These are phyloP conservation scores for Lentinula detonsa DNA, from an alignment of 768 basidiomycete genomes.

Conservation along the genomic window DNA sequence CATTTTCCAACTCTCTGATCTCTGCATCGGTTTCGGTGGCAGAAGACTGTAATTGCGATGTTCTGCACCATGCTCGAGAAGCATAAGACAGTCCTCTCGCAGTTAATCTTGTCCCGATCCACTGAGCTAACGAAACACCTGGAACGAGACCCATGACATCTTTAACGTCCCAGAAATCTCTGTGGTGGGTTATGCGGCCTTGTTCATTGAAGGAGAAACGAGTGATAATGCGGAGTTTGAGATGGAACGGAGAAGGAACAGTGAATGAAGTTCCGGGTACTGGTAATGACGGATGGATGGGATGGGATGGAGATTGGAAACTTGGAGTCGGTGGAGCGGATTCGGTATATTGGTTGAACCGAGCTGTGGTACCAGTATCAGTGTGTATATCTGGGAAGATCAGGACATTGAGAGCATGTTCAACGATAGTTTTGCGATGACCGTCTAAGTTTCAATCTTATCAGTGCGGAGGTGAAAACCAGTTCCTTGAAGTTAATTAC, in stretches of 20 bases:
- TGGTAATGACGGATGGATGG: slow-evolving; percentile 42
- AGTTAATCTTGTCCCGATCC: slow-evolving; percentile 59
- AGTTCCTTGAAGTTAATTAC: slow-evolving; percentile 29
- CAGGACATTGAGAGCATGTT: slow-evolving; percentile 75
- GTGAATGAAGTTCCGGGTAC: slow-evolving; percentile 54
- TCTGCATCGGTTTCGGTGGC: neutral
- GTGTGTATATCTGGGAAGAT: slow-evolving; percentile 68
- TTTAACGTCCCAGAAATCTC: slow-evolving; percentile 77
- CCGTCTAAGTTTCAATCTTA: slow-evolving; percentile 44
- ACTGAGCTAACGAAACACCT: slow-evolving; percentile 60
- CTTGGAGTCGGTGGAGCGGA: slow-evolving; percentile 25
- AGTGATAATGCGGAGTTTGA: slow-evolving; percentile 66
- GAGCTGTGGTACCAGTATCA: slow-evolving; percentile 29
- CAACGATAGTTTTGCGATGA: slow-evolving; percentile 65
- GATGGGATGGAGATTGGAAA: slow-evolving; percentile 20
- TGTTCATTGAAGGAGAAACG: slow-evolving; percentile 77
- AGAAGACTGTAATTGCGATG: neutral
- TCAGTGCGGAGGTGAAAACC: neutral
- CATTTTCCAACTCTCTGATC: neutral
- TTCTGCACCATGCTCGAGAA: neutral
- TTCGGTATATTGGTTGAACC: slow-evolving; percentile 25
- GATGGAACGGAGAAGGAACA: slow-evolving; percentile 66
- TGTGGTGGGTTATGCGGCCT: slow-evolving; percentile 73
- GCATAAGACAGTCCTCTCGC: slow-evolving; percentile 40
- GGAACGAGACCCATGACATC: slow-evolving; percentile 72